These are phyloP conservation scores for Epichloe brachyelytri DNA, from an alignment of 2,329 filamentous ascomycete genomes.

Conservation along the genomic window DNA sequence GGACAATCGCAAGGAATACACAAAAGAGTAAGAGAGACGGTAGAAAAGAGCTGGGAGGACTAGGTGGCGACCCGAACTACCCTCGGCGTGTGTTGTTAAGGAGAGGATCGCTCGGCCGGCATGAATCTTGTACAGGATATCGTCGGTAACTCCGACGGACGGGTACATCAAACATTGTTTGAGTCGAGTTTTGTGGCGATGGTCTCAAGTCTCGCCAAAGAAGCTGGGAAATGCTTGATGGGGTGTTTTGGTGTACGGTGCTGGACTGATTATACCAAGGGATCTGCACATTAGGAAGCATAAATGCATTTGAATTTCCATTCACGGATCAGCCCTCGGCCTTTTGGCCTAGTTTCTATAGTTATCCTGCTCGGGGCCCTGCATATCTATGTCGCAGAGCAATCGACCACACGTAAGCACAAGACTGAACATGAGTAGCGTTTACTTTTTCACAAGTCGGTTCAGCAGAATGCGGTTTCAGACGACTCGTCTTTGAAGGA, in stretches of 20 bases:
- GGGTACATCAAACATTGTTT: background rate
- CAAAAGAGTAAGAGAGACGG: slow-evolving; percentile 88
- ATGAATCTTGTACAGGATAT: background rate
- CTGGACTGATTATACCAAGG: slow-evolving; percentile 22
- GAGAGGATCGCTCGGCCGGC: background rate
- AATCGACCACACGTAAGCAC: too few species aligned
- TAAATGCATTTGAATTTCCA: slow-evolving; percentile 3
- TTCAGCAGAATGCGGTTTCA: too few species aligned
- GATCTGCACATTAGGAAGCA: slow-evolving; percentile 5
- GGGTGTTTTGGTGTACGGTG: slow-evolving; percentile 21
- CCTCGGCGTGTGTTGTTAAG: background rate
- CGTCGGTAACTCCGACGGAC: background rate
- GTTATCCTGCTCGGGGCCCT: background rate
- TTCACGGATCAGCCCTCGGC: background rate
- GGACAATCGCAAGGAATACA: slow-evolving; percentile 93
- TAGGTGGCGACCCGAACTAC: slow-evolving; percentile 22
- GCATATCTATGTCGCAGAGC: background rate
- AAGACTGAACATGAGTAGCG: too few species aligned
- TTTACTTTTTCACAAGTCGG: too few species aligned
- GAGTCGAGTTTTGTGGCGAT: background rate
- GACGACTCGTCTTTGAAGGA: background rate
- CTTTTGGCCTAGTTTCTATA: background rate
- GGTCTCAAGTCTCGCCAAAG: background rate
- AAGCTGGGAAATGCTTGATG: slow-evolving; percentile 6
- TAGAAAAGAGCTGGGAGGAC: slow-evolving; percentile 99